Conservation (phyloP, 768 basidiomycete genomes). For the Mycena belliarum region DNA sequence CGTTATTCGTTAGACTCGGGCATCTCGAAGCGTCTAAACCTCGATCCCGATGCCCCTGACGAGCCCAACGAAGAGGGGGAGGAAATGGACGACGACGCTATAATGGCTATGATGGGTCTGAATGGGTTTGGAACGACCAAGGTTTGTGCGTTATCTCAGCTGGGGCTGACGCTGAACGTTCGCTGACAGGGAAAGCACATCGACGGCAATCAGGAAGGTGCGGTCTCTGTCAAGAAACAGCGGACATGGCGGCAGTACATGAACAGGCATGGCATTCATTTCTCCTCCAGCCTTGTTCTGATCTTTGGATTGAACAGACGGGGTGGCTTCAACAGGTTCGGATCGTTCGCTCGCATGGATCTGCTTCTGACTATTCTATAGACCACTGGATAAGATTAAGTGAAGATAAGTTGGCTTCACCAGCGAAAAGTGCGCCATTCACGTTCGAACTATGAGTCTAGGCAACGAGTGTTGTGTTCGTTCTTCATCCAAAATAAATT, state of each 20-base stretch:
- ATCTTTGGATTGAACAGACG: slow-evolving; percentile 45
- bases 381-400: slow-evolving; percentile 95
- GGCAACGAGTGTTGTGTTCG: slow-evolving; percentile 1
- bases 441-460: slow-evolving; percentile 12
- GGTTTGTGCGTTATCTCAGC: slow-evolving; percentile 41
- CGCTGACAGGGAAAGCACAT: slow-evolving; percentile 70
- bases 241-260: slow-evolving; percentile 98
- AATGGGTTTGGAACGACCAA: slow-evolving; percentile 88
- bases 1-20: slow-evolving; percentile 10
- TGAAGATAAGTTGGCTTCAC: slow-evolving; percentile 36
- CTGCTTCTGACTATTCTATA: slow-evolving; percentile 34
- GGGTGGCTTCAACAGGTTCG: slow-evolving; percentile 82
- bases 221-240: slow-evolving; percentile 69
- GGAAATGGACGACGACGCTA: slow-evolving; percentile 67
- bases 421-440: slow-evolving; percentile 5
- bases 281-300: neutral
- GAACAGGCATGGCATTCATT: slow-evolving; percentile 68
- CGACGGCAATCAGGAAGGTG: slow-evolving; percentile 79
- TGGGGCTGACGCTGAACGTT: neutral
- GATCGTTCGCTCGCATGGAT: neutral
- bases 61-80: slow-evolving; percentile 45
- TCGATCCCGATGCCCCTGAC: slow-evolving; percentile 43
- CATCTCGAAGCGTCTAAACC: slow-evolving; percentile 27
- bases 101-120: slow-evolving; percentile 92
- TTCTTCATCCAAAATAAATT: slow-evolving; percentile 19